Evolutionary conservation across 768 basidiomycete species (phyloP), one percentile per base, ranked within the genome.

Genomic region (Phaffia australis): DNA sequence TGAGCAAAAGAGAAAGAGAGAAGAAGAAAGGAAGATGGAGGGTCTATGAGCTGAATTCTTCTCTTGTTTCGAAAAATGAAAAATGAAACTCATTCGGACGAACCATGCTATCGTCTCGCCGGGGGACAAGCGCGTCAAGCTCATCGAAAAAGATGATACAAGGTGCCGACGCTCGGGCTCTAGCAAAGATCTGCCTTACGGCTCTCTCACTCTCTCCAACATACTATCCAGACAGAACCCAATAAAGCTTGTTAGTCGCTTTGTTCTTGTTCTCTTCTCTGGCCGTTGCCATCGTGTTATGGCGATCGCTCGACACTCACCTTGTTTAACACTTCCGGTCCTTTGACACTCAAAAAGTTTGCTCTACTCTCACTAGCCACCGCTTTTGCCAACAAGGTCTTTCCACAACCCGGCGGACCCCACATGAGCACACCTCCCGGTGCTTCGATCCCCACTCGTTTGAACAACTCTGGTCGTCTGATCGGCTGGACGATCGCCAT

Each of bases 401-500:
- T 99, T 5, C 95, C 95, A 74, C 94, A 98, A 14, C 95, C 95
- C 0, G 95, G 94, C 29, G 95, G 95, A 35, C 95, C 95, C 95
- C 95, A 98, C n/a, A 98, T 78, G 46, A 98, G 78, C 2, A 98
- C 95, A 0, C 94, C 95, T 73, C 90, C 92, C 0, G 90, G 85
- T 0, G 89, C 88, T 35, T 86, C 84, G 69, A 99, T 91, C 7
- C 95, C 95, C 0, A 97, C 87, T 14, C 82, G 82, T 56, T 78
- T 83, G 77, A 99, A 99, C 2, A 98, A 75, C 72, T 91, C 90
- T 0, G 95, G 94, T 42, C 88, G 79, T 58, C 83, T 81, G 71
- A 98, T 92, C 7, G 95, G 94, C 72, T 95, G 89, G 3, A 99
- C 93, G 71, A 99, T 89, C 18, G 91, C 88, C 92, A 97, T 95